Evolutionary conservation across 78 protist genomes (phyloP), one percentile per base, ranked within the genome.

Genomic region (Emiliania huxleyi): DNA sequence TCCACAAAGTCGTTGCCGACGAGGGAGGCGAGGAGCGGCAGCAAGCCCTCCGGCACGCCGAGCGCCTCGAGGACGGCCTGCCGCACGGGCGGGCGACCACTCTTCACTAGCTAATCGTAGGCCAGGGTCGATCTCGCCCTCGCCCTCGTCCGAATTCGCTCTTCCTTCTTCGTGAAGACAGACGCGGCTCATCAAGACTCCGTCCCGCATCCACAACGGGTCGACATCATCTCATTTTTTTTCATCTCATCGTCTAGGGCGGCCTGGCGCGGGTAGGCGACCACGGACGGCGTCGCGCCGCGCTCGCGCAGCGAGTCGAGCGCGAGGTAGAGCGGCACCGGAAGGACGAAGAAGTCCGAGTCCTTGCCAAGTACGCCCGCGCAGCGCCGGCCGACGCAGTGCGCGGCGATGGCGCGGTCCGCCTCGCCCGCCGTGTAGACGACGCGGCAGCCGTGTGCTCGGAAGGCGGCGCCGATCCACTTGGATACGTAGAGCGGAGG

Each of bases 281-380:
- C n/a, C n/a, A n/a, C n/a, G n/a, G n/a, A n/a, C n/a, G n/a, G n/a
- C n/a, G n/a, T 26, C 85, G 40, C 44, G 5, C 33, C 75, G 75
- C 33, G 75, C n/a, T 23, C n/a, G 33, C 75, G 23, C n/a, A 62
- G 33, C 37, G 75, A 62, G 75, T 62, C 75, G 8, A 62, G 33
- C 33, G 12, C 48, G 15, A 40, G 85, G 46, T 40, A 77, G n/a
- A 21, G 33, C 1, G 48, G 85, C 29, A 77, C 85, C 2, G 85
- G 85, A 6, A 77, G 85, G 23, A 77, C 46, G 85, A 77, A 77
- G 85, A 40, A 77, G 85, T 77, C 85, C 1, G 85, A 77, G 85
- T 77, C 85, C 48, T 77, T 35, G n/a, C 85, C 85, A 19, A 77
- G 46, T 3, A 77, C 85, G 15, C 46, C 85, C 29, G 46, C 46